phyloP scores from a whole-genome alignment of 1,139 yeast species.

The Nakaseomyces glabratus region DNA sequence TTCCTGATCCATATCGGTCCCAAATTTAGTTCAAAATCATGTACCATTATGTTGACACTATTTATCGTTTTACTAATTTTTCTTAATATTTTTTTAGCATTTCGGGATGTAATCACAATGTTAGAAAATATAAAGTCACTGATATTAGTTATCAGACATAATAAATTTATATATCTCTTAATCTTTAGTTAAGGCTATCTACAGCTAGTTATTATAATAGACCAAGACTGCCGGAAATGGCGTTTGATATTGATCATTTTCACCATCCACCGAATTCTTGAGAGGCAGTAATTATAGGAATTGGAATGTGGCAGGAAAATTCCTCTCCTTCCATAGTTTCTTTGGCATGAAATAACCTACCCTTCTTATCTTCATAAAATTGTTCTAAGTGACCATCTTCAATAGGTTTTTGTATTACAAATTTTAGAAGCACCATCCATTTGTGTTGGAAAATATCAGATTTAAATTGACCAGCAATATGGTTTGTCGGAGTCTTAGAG shows the following conservation, averaged over 20 bases:
- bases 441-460: constrained; percentile 32
- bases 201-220: too few relatives aligned
- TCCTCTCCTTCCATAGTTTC: constrained; percentile 32
- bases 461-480: constrained; percentile 32
- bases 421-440: constrained; percentile 31
- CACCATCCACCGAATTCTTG: constrained; percentile 33
- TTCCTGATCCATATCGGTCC: too few relatives aligned
- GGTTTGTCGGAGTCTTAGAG: constrained; percentile 27
- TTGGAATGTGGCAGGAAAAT: constrained; percentile 32
- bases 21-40: too few relatives aligned
- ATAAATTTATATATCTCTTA: too few relatives aligned
- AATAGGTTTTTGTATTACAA: constrained; percentile 23
- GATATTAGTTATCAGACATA: too few relatives aligned
- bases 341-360: constrained; percentile 26
- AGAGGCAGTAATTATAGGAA: constrained; percentile 30
- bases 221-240: too few relatives aligned
- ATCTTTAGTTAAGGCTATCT: too few relatives aligned
- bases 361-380: constrained; percentile 29
- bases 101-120: too few relatives aligned
- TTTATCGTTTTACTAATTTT: too few relatives aligned
- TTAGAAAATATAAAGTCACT: too few relatives aligned
- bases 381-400: constrained; percentile 15
- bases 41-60: too few relatives aligned
- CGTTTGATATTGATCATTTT: neutral
- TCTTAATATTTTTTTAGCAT: too few relatives aligned